Conservation (phyloP, 2,329 filamentous ascomycete genomes). For the Orbilia quercus region DNA sequence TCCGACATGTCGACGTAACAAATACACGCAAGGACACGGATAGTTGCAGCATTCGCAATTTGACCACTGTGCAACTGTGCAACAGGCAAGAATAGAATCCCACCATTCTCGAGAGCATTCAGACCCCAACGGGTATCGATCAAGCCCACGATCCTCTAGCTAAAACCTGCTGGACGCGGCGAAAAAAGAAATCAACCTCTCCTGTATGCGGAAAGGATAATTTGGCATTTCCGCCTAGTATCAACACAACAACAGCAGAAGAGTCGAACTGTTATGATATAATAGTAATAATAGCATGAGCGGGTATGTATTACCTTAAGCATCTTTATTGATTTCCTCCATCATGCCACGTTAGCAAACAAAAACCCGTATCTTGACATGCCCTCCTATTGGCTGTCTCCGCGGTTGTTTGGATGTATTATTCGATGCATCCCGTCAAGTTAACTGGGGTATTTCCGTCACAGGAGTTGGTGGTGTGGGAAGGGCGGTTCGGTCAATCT, state of each 20-base stretch:
- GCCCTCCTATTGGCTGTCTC: neutral
- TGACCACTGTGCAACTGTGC: neutral
- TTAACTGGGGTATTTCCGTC: neutral
- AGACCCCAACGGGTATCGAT: conserved; percentile 4
- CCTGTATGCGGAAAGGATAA: no score
- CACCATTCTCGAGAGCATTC: neutral
- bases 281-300: no score
- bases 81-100: neutral
- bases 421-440: neutral
- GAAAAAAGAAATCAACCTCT: no score
- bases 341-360: conserved; percentile 14
- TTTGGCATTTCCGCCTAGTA: no score
- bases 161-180: no score
- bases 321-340: neutral
- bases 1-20: conserved; percentile 50
- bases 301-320: no score
- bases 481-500: no score
- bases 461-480: neutral
- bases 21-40: conserved; percentile 11
- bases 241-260: no score
- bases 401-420: neutral
- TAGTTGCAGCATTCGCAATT: conserved; percentile 13
- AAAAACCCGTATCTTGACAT: neutral
- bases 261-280: no score
- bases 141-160: neutral